Evolutionary conservation across 1,139 yeast species (phyloP), one percentile per base, ranked within the genome.

Genomic region (Kluyveromyces marxianus): DNA sequence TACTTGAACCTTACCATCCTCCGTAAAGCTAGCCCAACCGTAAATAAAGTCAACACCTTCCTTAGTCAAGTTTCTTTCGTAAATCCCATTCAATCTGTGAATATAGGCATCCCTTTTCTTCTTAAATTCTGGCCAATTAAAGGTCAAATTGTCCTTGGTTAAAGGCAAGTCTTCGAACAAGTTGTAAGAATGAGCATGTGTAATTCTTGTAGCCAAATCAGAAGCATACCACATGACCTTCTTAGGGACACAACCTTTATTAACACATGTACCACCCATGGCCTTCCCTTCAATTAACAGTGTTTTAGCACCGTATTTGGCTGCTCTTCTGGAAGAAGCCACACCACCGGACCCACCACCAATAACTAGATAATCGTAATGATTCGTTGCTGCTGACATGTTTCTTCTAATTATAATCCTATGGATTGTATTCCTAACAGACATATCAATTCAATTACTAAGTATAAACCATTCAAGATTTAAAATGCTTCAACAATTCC

Each of bases 271-370:
- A 37, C 99, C 99, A 47, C 98, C 98, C 67, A 94, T 75, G 49
- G 72, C 80, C 48, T 81, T 78, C 36, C 87, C 79, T 67, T 92
- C 98, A 48, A 92, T 75, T 36, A 92, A 63, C 51, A 90, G 72
- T 1, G 94, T 84, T 56, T 88, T 87, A 31, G 94, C 95, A 28
- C 98, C 98, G 58, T 89, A 81, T 41, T 82, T 78, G 43, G 97
- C 96, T 8, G 98, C 98, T 59, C 97, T 80, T 66, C 99, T 81
- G 25, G 97, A 95, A 26, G 95, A 83, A 24, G 98, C 97, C 41
- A 92, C 97, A 55, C 99, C 99, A 44, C 97, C 99, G 36, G 97
- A 88, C n/a, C 99, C 99, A 51, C 98, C 99, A 42, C 99, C 99
- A 57, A 92, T 92, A 50, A 92, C 98, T 47, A 92, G 73, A 64